Base-by-base conservation (phyloP, 495 filamentous ascomycete genomes). In the Aspergillus olivimuriae region DNA sequence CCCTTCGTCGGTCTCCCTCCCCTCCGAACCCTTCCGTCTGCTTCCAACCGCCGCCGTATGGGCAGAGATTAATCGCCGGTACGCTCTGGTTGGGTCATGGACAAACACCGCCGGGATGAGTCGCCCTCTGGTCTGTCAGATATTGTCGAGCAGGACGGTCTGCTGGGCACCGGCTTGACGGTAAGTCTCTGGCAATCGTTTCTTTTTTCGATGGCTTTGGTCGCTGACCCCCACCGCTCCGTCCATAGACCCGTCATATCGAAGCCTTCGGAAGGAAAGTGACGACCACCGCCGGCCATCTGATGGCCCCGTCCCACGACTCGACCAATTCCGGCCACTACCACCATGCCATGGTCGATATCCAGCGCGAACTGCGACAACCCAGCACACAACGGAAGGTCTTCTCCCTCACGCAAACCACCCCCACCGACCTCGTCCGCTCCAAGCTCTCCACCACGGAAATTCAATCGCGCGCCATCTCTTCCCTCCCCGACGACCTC, bases 241-340 rank as follows among this genome's bases (percentile, higher is more conserved):
- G 28, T 24, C 17, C 20, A 38, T 60, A 97, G 91, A 78, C 87
- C 34, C 82, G 87, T 56, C 86, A 90, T 50, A 68, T 99, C 48
- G 89, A 95, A 66, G 87, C 89, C 28, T 95, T 99, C 66, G 80
- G 87, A 40, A 80, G 89, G 53, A 99, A 95, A 68, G 89, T 99
- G 44, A 90, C 90, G 19, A 87, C 87, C 17, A 97, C 92, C 14
- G 94, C 92, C 31, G 84, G 81, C 58, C 89, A 94, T 58, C 72
- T 99, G 49, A 89, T 95, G 41, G 82, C 78, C 39, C 82, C 83
- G 20, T 54, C 78, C 28, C 66, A 76, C 43, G 87, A 91, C 52
- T 61, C 74, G 14, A 66, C 63, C 35, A n/a, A n/a, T n/a, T 61
- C 56, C 35, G 48, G 52, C 41, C 78, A 77, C 60, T 96, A 95